These are phyloP conservation scores for Epichloe uncinata DNA, from an alignment of 2,329 filamentous ascomycete genomes.

Conservation along the genomic window DNA sequence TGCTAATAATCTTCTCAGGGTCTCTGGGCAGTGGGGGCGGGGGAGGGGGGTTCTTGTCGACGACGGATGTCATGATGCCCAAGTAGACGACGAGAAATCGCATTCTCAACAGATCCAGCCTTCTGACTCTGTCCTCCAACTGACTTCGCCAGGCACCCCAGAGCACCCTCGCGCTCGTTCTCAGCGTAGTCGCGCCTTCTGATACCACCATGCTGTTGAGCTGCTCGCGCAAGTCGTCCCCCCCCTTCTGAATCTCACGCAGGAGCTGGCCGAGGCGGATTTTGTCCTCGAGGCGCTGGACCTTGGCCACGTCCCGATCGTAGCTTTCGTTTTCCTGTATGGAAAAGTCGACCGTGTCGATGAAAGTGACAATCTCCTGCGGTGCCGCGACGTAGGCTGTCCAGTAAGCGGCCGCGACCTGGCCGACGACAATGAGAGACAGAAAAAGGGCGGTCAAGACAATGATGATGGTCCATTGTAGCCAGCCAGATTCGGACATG, in stretches of 20 bases:
- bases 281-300: conserved; percentile 49
- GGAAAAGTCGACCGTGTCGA: conserved; percentile 49
- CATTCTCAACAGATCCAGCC: conserved; percentile 49
- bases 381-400: conserved; percentile 45
- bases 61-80: conserved; percentile 36
- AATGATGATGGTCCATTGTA: conserved; percentile 45
- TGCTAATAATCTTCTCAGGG: conserved; percentile 20
- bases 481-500: conserved; percentile 38
- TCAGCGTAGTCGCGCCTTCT: conserved; percentile 28
- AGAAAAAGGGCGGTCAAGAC: conserved; percentile 45
- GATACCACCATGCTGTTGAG: conserved; percentile 39
- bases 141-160: conserved; percentile 43
- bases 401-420: conserved; percentile 38
- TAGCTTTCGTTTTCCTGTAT: conserved; percentile 52
- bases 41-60: conserved; percentile 21
- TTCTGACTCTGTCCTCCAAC: conserved; percentile 43
- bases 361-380: conserved; percentile 41
- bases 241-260: conserved; percentile 47
- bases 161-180: conserved; percentile 36
- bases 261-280: conserved; percentile 43
- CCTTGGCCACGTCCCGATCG: conserved; percentile 43
- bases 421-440: conserved; percentile 39
- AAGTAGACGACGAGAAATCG: conserved; percentile 52
- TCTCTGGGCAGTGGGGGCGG: conserved; percentile 18
- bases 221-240: conserved; percentile 50